phyloP scores from a whole-genome alignment of 1,284 basidiomycete genomes.

The Mycena citricolor region DNA sequence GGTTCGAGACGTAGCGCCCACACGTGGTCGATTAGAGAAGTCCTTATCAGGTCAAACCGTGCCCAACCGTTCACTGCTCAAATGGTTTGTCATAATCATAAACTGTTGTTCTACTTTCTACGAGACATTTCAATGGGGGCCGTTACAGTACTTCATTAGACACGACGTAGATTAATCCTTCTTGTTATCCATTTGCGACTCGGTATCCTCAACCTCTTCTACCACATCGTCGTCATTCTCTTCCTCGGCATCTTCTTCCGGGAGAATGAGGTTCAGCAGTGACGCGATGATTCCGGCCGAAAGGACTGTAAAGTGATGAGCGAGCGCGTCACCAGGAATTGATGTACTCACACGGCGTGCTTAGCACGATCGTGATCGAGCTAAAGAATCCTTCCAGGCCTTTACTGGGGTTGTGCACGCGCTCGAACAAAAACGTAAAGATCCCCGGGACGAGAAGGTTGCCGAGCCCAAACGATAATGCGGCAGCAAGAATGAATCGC shows the following conservation, averaged over 20 bases:
- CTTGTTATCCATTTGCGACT: too few relatives aligned
- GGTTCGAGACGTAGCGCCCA: too few relatives aligned
- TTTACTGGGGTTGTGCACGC: slow-evolving; percentile 53
- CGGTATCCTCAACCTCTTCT: too few relatives aligned
- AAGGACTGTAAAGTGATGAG: slow-evolving; percentile 46
- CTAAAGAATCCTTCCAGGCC: slow-evolving; percentile 73
- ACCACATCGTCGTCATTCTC: slow-evolving; percentile 27
- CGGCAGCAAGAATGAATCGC: slow-evolving; percentile 74
- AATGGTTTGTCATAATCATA: too few relatives aligned
- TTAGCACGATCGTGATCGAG: slow-evolving; percentile 77
- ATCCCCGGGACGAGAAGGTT: slow-evolving; percentile 61
- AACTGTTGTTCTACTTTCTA: too few relatives aligned
- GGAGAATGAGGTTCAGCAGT: slow-evolving; percentile 65
- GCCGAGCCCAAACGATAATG: slow-evolving; percentile 72
- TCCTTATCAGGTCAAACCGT: too few relatives aligned
- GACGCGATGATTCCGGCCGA: slow-evolving; percentile 65
- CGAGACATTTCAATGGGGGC: too few relatives aligned
- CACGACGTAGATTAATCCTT: too few relatives aligned
- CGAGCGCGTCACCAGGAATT: slow-evolving; percentile 5
- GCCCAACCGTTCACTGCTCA: too few relatives aligned
- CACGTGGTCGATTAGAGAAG: too few relatives aligned
- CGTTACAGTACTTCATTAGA: too few relatives aligned
- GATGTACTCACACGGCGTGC: slow-evolving; percentile 68
- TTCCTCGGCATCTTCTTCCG: slow-evolving; percentile 42
- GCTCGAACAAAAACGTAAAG: slow-evolving; percentile 70